A percentile compares a stretch with the other conserved stretches of the same genome.
Conservation (phyloP, 352 stramenopile genomes). For the Globisporangium splendens region DNA sequence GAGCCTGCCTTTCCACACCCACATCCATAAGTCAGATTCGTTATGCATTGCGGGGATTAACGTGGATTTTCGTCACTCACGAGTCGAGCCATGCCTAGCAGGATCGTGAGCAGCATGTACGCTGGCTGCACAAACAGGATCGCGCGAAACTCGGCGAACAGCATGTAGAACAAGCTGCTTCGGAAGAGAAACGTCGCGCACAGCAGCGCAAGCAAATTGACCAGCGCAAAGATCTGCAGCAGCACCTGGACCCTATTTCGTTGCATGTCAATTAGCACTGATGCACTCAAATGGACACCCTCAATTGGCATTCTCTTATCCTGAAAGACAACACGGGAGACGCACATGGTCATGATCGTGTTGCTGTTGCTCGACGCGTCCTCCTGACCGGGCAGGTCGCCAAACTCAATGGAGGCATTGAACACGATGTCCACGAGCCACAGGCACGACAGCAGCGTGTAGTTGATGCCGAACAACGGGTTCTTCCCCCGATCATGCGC, state of each 20-base stretch:
- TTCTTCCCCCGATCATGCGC: constrained; percentile 10
- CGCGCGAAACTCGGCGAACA: constrained; percentile 50
- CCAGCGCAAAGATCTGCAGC: constrained; percentile 52
- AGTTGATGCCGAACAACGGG: constrained; percentile 40
- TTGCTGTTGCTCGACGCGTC: constrained; percentile 18
- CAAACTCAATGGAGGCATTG: constrained; percentile 63
- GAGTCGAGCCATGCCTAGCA: constrained; percentile 31
- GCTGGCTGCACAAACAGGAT: constrained; percentile 39
- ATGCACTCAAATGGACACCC: no score
- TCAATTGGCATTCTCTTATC: no score
- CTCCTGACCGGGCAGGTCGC: constrained; percentile 36
- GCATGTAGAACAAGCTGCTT: constrained; percentile 56
- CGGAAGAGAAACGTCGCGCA: constrained; percentile 69
- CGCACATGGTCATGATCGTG: constrained; percentile 53
- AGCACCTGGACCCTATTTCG: constrained; percentile 47
- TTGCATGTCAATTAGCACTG: background rate
- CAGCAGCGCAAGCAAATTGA: constrained; percentile 57
- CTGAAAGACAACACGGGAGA: background rate
- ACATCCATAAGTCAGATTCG: background rate
- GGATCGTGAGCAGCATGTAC: constrained; percentile 53
- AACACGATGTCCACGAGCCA: constrained; percentile 54
- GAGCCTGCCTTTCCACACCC: constrained; percentile 16
- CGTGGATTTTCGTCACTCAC: constrained; percentile 17
- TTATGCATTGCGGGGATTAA: background rate
- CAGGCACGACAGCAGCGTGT: constrained; percentile 33